phyloP scores from a whole-genome alignment of 148 eudicot genomes.

The Chenopodium album region DNA sequence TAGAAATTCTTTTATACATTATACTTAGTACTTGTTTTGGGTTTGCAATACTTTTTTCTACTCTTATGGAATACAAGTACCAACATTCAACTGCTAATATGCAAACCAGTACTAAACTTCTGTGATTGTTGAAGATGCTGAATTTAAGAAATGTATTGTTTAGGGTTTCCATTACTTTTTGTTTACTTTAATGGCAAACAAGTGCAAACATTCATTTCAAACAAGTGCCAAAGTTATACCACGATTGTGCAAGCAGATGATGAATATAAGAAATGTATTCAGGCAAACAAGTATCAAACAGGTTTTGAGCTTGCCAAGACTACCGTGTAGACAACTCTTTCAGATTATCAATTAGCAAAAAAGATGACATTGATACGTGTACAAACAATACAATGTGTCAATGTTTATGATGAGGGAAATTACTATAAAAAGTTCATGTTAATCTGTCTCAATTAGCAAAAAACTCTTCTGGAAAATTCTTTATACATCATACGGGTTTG shows the following conservation, averaged over 20 bases:
- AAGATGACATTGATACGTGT: neutral
- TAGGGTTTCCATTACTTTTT: neutral
- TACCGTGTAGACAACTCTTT: too few relatives aligned
- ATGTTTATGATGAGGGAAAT: neutral
- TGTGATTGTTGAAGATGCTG: too few relatives aligned
- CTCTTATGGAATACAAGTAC: neutral
- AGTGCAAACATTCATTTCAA: neutral
- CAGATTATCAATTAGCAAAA: too few relatives aligned
- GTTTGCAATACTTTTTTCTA: neutral
- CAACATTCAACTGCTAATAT: neutral
- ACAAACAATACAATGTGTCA: neutral
- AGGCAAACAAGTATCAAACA: too few relatives aligned
- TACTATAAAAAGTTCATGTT: neutral
- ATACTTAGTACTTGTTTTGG: neutral
- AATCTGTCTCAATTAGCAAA: neutral
- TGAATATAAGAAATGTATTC: too few relatives aligned
- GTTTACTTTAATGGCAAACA: neutral
- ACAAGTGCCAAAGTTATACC: neutral
- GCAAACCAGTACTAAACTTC: neutral
- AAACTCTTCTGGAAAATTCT: neutral
- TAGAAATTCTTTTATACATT: neutral
- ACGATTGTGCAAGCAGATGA: neutral
- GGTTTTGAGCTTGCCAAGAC: too few relatives aligned
- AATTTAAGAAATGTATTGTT: neutral
- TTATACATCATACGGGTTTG: neutral